phyloP scores from a whole-genome alignment of 805 yeast genomes.

The Candida succiphila region DNA sequence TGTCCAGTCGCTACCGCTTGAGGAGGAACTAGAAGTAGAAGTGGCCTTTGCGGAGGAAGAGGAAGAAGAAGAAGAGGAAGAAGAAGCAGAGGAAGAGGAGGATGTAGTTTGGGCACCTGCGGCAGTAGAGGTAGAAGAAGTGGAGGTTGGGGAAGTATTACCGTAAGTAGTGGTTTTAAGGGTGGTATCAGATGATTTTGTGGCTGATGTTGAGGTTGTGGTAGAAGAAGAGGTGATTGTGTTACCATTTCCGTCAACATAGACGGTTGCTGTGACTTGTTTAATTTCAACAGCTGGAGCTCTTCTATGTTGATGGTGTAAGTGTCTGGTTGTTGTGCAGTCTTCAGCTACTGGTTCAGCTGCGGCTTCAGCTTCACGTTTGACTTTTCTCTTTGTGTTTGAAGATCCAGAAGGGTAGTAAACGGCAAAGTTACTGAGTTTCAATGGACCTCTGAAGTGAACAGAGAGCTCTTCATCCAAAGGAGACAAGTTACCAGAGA shows the following conservation, averaged over 20 bases:
- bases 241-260: slow-evolving; percentile 51
- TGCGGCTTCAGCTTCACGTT: slow-evolving; percentile 22
- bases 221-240: slow-evolving; percentile 19
- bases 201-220: slow-evolving; percentile 8
- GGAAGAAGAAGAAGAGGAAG: slow-evolving; percentile 16
- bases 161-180: too few species aligned
- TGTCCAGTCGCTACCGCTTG: slow-evolving; percentile 52
- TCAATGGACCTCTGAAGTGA: slow-evolving; percentile 85
- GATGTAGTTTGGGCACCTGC: slow-evolving; percentile 15
- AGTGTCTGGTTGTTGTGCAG: slow-evolving; percentile 33
- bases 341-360: too few species aligned
- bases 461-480: slow-evolving; percentile 80
- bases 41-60: slow-evolving; percentile 16
- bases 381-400: slow-evolving; percentile 22
- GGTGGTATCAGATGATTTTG: slow-evolving; percentile 20
- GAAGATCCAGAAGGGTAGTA: slow-evolving; percentile 57
- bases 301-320: slow-evolving; percentile 45
- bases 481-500: slow-evolving; percentile 71
- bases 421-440: slow-evolving; percentile 78
- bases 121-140: slow-evolving; percentile 11
- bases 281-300: slow-evolving; percentile 56
- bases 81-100: slow-evolving; percentile 9
- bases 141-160: slow-evolving; percentile 14
- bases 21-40: slow-evolving; percentile 25
- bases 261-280: slow-evolving; percentile 72